Evolutionary conservation across 306 rosid genomes (phyloP).

Genomic region (Cicer cuneatum): DNA sequence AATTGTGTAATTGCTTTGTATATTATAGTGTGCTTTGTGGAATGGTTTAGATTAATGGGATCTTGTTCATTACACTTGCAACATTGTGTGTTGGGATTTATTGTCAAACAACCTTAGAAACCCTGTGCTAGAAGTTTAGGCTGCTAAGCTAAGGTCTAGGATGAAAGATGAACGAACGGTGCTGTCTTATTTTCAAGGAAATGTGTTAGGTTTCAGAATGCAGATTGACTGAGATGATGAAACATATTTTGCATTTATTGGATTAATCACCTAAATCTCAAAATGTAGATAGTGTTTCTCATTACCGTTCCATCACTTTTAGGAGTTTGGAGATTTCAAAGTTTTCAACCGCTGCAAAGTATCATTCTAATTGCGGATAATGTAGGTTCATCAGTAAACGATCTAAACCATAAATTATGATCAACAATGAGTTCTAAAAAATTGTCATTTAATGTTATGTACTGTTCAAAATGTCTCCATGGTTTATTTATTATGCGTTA

Average conservation of each 20-base stretch:
- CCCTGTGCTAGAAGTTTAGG: conserved; percentile 34
- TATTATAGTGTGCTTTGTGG: conserved; percentile 8
- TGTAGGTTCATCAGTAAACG: not conserved
- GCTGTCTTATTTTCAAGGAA: conserved; percentile 36
- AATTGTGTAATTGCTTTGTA: conserved; percentile 5
- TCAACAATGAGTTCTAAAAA: conserved; percentile 7
- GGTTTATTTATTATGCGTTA: conserved; percentile 21
- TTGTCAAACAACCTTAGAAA: conserved; percentile 25
- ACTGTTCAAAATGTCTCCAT: conserved; percentile 25
- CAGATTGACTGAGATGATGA: conserved; percentile 14
- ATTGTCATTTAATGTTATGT: conserved; percentile 7
- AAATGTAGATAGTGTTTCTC: conserved; percentile 39
- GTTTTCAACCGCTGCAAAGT: conserved; percentile 1
- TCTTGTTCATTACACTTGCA: conserved; percentile 16
- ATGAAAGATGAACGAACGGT: conserved; percentile 33
- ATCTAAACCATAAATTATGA: not conserved
- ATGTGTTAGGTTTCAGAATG: conserved; percentile 26
- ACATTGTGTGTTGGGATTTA: conserved; percentile 34
- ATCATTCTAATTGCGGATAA: conserved; percentile 29
- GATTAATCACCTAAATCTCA: conserved; percentile 28
- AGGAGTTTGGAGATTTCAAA: conserved; percentile 29
- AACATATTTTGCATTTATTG: conserved; percentile 9
- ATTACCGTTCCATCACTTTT: conserved; percentile 16
- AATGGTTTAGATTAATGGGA: conserved; percentile 32
- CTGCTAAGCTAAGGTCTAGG: conserved; percentile 37